Evolutionary conservation across 129 eudicot species (phyloP), one percentile per base, ranked within the genome.

Genomic region (Artemisia argyi): DNA sequence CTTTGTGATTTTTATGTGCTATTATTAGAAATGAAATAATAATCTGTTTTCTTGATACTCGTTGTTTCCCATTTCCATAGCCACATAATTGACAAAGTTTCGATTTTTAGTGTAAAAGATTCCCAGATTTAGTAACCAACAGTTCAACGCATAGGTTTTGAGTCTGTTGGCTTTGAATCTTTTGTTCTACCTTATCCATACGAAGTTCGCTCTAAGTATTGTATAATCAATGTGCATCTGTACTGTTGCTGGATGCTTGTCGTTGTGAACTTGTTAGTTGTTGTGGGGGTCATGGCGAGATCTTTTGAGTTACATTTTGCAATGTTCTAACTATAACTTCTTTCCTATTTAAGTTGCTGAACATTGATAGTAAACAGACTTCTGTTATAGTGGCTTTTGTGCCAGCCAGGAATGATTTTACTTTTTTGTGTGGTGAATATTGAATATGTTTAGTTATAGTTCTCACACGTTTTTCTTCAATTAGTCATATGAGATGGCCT

Each of bases 211-310:
- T 35, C 42, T 35, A 35, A 5, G 42, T 5, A 5, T 35, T 35
- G 42, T 35, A 35, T 35, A 35, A 35, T 35, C 42, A 35, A 35
- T 6, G 42, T 35, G 42, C 60, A n/a, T 46, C 11, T 17, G 42
- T 32, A 70, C 35, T 3, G 35, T 30, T 70, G 61, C 15, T 52
- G 48, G 68, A 63, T 63, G 24, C 57, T 47, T 16, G 28, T n/a
- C 35, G 47, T 46, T 72, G 58, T 14, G 48, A 47, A 72, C 17
- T 24, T 72, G 17, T 8, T 73, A 61, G 69, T 73, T 61, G 61
- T 24, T 61, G 35, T 35, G 11, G 77, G 67, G 28, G 60, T 61
- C 68, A 26, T 17, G 16, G 50, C 8, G 52, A 11, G 53, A 26
- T 51, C 1, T 51, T 73, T 28, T 15, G 11, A 12, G 14, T 50